Evolutionary conservation across 208 protist genomes (phyloP).

Genomic region (Trypanosoma boissoni): DNA sequence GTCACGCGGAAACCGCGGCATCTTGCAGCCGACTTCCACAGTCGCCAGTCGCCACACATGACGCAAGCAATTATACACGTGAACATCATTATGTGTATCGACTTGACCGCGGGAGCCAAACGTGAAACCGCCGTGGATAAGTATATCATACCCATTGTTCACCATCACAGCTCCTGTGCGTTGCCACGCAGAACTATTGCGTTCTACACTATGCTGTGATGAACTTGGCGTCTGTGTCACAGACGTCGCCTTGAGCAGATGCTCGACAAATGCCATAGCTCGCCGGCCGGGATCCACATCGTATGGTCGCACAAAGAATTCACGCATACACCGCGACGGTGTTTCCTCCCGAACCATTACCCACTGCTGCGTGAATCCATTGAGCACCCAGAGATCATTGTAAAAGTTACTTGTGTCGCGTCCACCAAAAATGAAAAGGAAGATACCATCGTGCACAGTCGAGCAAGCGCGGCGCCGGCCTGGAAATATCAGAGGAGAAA

Average conservation of each 20-base stretch:
- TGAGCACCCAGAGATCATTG: slow-evolving; percentile 76
- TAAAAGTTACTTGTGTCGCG: slow-evolving; percentile 51
- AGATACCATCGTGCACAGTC: slow-evolving; percentile 40
- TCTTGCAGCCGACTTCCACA: slow-evolving; percentile 15
- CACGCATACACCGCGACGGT: slow-evolving; percentile 28
- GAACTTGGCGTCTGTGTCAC: slow-evolving; percentile 17
- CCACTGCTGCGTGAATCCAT: slow-evolving; percentile 49
- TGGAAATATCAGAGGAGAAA: slow-evolving; percentile 20
- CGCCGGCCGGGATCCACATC: slow-evolving; percentile 22
- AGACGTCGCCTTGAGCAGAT: slow-evolving; percentile 17
- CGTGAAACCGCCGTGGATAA: slow-evolving; percentile 63
- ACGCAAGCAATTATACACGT: slow-evolving; percentile 47
- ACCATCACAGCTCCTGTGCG: slow-evolving; percentile 62
- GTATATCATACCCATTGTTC: slow-evolving; percentile 33
- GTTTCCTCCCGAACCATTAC: slow-evolving; percentile 53
- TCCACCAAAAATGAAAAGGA: slow-evolving; percentile 70
- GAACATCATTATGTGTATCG: slow-evolving; percentile 50
- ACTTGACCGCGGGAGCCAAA: slow-evolving; percentile 29
- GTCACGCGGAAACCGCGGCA: slow-evolving; percentile 8
- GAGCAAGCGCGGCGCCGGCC: slow-evolving; percentile 51
- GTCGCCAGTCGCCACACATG: slow-evolving; percentile 46
- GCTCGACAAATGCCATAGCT: slow-evolving; percentile 21
- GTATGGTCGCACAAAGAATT: slow-evolving; percentile 38
- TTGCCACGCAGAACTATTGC: slow-evolving; percentile 46
- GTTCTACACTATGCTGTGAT: slow-evolving; percentile 7